Conservation (phyloP, 225 moss, liverwort and hornwort species). For the Lunularia cruciata region DNA sequence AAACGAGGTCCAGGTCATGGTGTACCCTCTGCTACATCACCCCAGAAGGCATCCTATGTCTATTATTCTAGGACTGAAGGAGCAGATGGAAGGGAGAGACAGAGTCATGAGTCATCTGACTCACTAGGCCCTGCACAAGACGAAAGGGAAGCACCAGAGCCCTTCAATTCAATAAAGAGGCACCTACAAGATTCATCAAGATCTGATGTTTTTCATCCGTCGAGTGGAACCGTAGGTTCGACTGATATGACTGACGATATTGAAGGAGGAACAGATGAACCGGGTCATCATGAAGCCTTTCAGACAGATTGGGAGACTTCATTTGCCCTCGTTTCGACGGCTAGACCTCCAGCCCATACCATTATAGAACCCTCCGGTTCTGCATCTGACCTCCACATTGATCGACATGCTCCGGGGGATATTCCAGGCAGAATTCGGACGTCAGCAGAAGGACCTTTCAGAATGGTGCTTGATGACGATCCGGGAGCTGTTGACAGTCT, state of each 20-base stretch:
- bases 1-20: conserved; percentile 33
- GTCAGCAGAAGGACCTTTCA: conserved; percentile 65
- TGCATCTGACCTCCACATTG: conserved; percentile 27
- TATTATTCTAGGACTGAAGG: conserved; percentile 40
- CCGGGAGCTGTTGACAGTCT: conserved; percentile 80
- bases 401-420: conserved; percentile 39
- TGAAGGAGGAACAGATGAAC: conserved; percentile 51
- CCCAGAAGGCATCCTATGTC: conserved; percentile 37
- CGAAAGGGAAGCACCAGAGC: conserved; percentile 36
- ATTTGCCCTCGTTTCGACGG: conserved; percentile 83
- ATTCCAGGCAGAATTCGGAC: conserved; percentile 45
- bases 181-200: conserved; percentile 41
- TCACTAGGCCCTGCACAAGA: conserved; percentile 26
- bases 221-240: conserved; percentile 40
- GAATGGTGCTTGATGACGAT: conserved; percentile 76
- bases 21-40: conserved; percentile 26
- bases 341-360: conserved; percentile 62
- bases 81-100: conserved; percentile 36
- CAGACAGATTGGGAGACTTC: conserved; percentile 96
- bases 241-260: conserved; percentile 50
- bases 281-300: conserved; percentile 49
- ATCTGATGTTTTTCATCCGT: conserved; percentile 38
- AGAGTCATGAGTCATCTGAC: conserved; percentile 36
- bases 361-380: conserved; percentile 47
- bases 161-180: conserved; percentile 39